Percentiles rank a stretch among this genome's conserved stretches.
Conservation (phyloP, 257 asterid genomes). For the Nicotiana attenuata region DNA sequence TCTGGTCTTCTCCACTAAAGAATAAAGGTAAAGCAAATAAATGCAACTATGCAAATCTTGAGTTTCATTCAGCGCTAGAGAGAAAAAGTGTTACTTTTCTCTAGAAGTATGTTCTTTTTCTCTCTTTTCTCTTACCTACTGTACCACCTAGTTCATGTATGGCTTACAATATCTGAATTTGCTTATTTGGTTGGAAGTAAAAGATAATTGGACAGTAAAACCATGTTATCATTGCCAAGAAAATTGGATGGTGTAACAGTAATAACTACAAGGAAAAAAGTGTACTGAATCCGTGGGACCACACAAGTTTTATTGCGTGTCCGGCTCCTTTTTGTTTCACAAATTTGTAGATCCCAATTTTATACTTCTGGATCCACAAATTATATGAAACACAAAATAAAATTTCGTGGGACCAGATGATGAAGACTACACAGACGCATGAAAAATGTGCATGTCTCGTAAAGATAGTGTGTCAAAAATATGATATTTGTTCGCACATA, state of each 20-base stretch:
- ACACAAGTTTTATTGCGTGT: too few relatives aligned
- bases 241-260: neutral
- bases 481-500: too few relatives aligned
- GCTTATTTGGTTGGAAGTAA: neutral
- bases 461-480: too few relatives aligned
- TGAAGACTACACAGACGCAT: neutral
- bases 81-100: neutral
- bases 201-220: neutral
- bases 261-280: neutral
- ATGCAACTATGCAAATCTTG: neutral
- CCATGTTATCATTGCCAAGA: neutral
- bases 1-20: conserved; percentile 13
- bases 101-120: neutral
- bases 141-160: neutral
- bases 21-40: neutral
- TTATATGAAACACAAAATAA: too few relatives aligned
- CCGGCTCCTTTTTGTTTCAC: too few relatives aligned
- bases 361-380: too few relatives aligned
- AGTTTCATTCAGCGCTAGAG: neutral
- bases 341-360: too few relatives aligned
- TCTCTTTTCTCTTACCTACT: neutral
- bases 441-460: neutral
- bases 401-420: neutral
- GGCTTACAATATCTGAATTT: neutral
- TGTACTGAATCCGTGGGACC: neutral